Evolutionary conservation across 1,284 basidiomycete species (phyloP), one percentile per base, ranked within the genome.

Genomic region (Microbotryomycetes sp.): DNA sequence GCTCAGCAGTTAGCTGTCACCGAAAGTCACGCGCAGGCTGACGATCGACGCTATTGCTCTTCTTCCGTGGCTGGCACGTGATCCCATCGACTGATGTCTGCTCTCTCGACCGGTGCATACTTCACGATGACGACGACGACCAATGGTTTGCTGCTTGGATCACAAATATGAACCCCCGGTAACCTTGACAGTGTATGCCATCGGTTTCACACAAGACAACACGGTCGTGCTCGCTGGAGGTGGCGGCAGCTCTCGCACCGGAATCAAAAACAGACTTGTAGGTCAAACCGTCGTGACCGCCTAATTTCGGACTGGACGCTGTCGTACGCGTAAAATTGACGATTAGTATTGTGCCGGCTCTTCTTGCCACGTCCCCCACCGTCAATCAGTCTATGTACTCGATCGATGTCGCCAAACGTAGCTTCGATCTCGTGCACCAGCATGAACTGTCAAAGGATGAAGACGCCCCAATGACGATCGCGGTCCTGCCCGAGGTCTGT

Each of bases 401-500:
- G 19, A 47, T 72, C 55, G 54, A 60, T 30, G 15, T 31, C 22
- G 3, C 22, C 3, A 23, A 25, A 16, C 58, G 65, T 63, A 78
- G 78, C 23, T 75, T 94, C 23, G 78, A 83, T 49, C 78, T 85
- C 2, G 71, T 85, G 14, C 76, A 83, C 65, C 89, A 94, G 74
- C 79, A 85, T 51, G 83, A 88, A 69, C 80, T 97, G 12, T 85
- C 83, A 59, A 82, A 78, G 54, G 87, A 84, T 32, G 91, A 92
- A 74, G 92, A 97, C 76, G 88, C 87, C 7, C 92, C 92, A 14
- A 96, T 92, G 89, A 93, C 91, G 72, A 86, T 96, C 80, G 86
- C 86, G 15, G 81, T 84, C 9, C 79, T 88, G 73, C 77, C 79
- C 16, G 76, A 83, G 75, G 89, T 88, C 72, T 69, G 76, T 56